Conservation (phyloP, 371 early-diverging fungal genomes). For the Lichtheimia corymbifera region DNA sequence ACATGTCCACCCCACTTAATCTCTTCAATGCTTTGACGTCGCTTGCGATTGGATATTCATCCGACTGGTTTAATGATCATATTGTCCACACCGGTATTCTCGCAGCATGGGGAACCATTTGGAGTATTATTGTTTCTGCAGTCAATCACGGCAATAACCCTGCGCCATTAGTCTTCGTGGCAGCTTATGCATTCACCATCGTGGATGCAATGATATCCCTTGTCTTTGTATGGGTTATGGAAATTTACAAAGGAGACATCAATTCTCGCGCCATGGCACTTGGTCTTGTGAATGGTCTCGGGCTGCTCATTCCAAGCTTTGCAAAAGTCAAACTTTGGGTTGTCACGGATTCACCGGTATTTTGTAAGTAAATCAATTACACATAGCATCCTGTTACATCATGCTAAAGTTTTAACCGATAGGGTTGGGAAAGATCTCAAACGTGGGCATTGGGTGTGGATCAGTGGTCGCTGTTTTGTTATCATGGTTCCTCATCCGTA, state of each 20-base stretch:
- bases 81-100: background rate
- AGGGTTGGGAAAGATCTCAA: background rate
- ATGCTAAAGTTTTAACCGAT: background rate
- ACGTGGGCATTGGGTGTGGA: background rate
- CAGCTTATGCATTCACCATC: background rate
- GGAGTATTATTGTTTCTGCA: no score
- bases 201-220: background rate
- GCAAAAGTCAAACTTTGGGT: constrained; percentile 33
- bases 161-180: background rate
- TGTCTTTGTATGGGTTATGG: background rate
- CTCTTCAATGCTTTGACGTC: constrained; percentile 15
- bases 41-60: constrained; percentile 10
- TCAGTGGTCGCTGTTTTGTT: background rate
- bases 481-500: background rate
- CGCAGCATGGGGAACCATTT: background rate
- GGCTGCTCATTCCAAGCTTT: constrained; percentile 41
- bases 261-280: constrained; percentile 41
- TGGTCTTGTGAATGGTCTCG: constrained; percentile 37
- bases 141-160: no score
- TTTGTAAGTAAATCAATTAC: constrained; percentile 3
- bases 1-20: constrained; percentile 21
- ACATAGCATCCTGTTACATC: no score
- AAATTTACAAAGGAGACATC: background rate
- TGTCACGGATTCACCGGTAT: constrained; percentile 19
- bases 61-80: constrained; percentile 5